Evolutionary conservation across 202 grass and related monocot genomes (phyloP).

Genomic region (Tripidium arundinaceum): DNA sequence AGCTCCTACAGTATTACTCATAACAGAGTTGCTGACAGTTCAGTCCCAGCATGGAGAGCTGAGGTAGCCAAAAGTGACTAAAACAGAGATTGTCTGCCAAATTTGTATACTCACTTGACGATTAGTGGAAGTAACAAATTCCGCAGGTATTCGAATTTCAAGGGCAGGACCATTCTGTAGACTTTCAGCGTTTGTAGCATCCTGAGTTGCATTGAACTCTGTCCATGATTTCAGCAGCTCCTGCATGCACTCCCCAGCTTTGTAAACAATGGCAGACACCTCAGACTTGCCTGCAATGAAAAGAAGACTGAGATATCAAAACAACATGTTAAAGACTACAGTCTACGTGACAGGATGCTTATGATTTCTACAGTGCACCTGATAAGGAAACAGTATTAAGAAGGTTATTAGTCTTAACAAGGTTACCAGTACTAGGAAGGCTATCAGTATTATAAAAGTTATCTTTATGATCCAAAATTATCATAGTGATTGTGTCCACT

Average conservation of each 20-base stretch:
- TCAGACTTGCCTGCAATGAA: no score
- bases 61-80: not conserved
- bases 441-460: not conserved
- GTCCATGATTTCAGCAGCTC: no score
- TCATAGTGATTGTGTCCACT: not conserved
- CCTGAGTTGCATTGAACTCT: no score
- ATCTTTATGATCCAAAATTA: not conserved
- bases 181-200: no score
- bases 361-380: not conserved
- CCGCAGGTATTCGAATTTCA: no score
- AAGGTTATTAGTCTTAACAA: not conserved
- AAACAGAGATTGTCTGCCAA: no score
- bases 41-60: not conserved
- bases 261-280: no score
- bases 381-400: not conserved
- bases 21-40: constrained; percentile 8
- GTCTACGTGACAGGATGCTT: not conserved
- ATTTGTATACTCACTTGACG: no score
- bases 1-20: not conserved
- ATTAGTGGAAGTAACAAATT: no score
- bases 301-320: no score
- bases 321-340: not conserved
- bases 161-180: no score
- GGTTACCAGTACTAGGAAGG: not conserved
- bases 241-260: no score